Evolutionary conservation across 352 stramenopile genomes (phyloP).

Genomic region (Pythium aristosporum): DNA sequence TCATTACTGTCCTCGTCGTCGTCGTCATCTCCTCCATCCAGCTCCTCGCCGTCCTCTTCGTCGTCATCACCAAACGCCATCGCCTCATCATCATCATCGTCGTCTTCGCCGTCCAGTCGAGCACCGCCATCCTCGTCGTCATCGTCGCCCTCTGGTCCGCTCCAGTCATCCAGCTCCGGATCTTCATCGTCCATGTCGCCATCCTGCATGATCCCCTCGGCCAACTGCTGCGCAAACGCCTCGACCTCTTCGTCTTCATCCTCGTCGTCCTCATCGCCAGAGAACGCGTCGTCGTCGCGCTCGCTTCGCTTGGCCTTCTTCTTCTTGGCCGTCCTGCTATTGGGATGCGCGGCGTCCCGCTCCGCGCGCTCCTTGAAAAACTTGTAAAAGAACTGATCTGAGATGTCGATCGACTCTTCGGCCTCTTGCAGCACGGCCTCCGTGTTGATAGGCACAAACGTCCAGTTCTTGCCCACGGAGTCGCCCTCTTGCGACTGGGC

Average conservation of each 20-base stretch:
- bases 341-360: conserved; percentile 37
- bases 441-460: conserved; percentile 65
- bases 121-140: conserved; percentile 25
- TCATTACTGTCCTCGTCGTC: conserved; percentile 19
- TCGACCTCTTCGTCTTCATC: conserved; percentile 86
- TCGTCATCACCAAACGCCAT: conserved; percentile 35
- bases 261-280: conserved; percentile 50
- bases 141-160: conserved; percentile 44
- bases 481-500: conserved; percentile 5
- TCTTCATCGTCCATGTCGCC: conserved; percentile 77
- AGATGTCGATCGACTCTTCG: conserved; percentile 65
- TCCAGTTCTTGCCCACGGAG: conserved; percentile 55
- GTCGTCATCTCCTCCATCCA: conserved; percentile 8
- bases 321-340: conserved; percentile 33
- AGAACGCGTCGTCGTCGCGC: conserved; percentile 52
- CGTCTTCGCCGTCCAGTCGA: conserved; percentile 44
- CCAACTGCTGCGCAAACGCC: conserved; percentile 86
- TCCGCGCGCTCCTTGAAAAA: conserved; percentile 89
- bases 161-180: conserved; percentile 70
- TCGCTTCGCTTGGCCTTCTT: conserved; percentile 38
- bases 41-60: conserved; percentile 36
- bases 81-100: conserved; percentile 47
- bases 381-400: conserved; percentile 93
- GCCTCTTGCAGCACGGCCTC: conserved; percentile 66
- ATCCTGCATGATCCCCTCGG: conserved; percentile 87